Conservation (phyloP, 179 eudicot species). For the Silene noctiflora region DNA sequence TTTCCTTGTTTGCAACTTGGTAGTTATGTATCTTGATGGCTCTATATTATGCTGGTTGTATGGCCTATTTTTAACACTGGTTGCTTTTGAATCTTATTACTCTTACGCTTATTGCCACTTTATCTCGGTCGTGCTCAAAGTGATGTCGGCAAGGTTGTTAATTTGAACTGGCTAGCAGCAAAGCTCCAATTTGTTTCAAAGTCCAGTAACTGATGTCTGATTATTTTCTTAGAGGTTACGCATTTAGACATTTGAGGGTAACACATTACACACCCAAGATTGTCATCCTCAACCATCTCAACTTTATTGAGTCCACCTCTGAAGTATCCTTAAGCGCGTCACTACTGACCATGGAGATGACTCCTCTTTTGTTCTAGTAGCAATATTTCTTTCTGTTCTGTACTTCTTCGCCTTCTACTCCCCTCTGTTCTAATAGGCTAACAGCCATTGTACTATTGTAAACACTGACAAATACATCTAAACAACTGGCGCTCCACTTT, state of each 20-base stretch:
- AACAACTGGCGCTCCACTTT: neutral
- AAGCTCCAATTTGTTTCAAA: neutral
- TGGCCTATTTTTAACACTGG: neutral
- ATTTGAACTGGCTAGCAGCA: neutral
- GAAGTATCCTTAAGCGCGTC: neutral
- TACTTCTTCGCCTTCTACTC: neutral
- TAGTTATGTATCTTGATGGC: neutral
- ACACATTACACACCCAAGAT: neutral
- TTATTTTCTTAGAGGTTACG: neutral
- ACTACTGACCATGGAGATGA: neutral
- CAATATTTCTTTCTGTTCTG: neutral
- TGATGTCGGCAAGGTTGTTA: neutral
- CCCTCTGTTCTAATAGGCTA: neutral
- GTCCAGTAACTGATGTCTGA: neutral
- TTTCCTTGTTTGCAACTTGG: neutral
- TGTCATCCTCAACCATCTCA: neutral
- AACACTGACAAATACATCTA: neutral
- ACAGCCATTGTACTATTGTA: neutral
- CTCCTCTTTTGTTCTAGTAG: neutral
- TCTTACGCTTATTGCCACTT: neutral
- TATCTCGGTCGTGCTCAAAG: neutral
- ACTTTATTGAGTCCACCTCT: neutral
- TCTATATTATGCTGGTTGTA: neutral
- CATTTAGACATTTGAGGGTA: neutral
- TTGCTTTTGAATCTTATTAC: neutral